Percentiles rank a stretch among this genome's conserved stretches.
Conservation (phyloP, 2,329 filamentous ascomycete species). For the Aspergillus sp. region DNA sequence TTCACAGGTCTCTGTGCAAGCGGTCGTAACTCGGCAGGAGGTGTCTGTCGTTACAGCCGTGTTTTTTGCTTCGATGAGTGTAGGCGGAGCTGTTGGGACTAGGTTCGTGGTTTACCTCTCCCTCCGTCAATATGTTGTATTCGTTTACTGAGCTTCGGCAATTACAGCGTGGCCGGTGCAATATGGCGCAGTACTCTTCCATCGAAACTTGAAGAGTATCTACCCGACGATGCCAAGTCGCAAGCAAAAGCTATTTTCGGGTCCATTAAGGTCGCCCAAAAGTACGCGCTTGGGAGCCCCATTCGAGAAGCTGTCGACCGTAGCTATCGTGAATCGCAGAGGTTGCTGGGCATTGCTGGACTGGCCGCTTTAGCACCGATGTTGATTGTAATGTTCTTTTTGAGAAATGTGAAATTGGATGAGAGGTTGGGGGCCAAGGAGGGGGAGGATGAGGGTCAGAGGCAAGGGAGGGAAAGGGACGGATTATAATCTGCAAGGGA, state of each 20-base stretch:
- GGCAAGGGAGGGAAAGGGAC: background rate
- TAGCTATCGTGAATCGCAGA: constrained; percentile 23
- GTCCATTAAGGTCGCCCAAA: constrained; percentile 19
- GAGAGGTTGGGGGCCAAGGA: constrained; percentile 3
- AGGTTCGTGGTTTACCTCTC: constrained; percentile 16
- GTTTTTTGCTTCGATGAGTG: constrained; percentile 37
- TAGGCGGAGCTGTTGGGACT: constrained; percentile 33
- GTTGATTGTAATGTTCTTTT: constrained; percentile 23
- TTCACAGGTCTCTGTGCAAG: constrained; percentile 38
- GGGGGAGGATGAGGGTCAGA: background rate
- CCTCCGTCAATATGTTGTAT: background rate
- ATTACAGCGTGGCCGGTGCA: constrained; percentile 31
- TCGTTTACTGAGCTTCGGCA: background rate
- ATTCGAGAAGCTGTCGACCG: constrained; percentile 19
- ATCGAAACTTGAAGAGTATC: constrained; percentile 15
- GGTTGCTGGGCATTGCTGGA: constrained; percentile 19
- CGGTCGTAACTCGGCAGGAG: constrained; percentile 33
- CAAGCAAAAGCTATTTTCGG: constrained; percentile 21
- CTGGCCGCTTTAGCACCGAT: constrained; percentile 17
- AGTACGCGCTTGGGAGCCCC: constrained; percentile 12
- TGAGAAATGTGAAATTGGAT: constrained; percentile 21
- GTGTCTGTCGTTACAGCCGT: constrained; percentile 39
- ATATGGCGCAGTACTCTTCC: constrained; percentile 36
- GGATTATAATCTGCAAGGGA: too few species aligned
- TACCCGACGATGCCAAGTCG: constrained; percentile 18